A percentile compares a stretch with the other conserved stretches of the same genome.
Evolutionary conservation across 2,329 filamentous ascomycete genomes (phyloP).

Genomic region (Zalaria obscura): DNA sequence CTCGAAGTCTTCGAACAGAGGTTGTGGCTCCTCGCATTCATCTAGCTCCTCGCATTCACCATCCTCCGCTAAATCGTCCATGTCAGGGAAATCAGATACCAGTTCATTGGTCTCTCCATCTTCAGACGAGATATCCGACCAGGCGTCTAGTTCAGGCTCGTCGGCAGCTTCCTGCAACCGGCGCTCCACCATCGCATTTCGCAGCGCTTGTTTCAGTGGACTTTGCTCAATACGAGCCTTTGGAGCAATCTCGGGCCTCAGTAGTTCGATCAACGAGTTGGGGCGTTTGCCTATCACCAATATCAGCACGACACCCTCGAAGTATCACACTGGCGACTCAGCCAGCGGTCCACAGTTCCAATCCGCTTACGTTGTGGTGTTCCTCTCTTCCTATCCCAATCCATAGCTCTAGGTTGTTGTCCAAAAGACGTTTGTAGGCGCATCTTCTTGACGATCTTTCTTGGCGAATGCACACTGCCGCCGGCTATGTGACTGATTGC

Average conservation of each 20-base stretch:
- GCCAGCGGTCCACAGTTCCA: background rate
- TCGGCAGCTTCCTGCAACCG: too few species aligned
- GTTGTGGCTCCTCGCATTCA: too few species aligned
- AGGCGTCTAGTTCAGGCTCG: background rate
- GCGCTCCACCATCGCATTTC: too few species aligned
- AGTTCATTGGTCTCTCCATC: background rate
- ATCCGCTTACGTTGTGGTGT: conserved; percentile 2
- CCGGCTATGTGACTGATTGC: too few species aligned
- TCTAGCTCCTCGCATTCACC: background rate
- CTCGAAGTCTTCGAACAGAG: too few species aligned
- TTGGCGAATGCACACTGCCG: conserved; percentile 15
- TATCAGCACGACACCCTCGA: too few species aligned
- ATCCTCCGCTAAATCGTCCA: background rate
- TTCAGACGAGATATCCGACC: background rate
- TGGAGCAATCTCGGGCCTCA: too few species aligned
- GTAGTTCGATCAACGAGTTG: too few species aligned
- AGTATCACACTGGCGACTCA: too few species aligned
- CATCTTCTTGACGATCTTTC: conserved; percentile 30
- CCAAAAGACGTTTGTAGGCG: conserved; percentile 15
- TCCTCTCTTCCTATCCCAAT: conserved; percentile 2
- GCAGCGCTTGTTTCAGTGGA: too few species aligned
- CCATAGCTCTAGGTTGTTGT: conserved; percentile 1
- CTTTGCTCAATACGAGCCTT: too few species aligned
- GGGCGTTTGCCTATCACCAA: too few species aligned
- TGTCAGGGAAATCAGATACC: background rate